Conservation (phyloP, 2,329 filamentous ascomycete genomes). For the Fusarium pilosicola region DNA sequence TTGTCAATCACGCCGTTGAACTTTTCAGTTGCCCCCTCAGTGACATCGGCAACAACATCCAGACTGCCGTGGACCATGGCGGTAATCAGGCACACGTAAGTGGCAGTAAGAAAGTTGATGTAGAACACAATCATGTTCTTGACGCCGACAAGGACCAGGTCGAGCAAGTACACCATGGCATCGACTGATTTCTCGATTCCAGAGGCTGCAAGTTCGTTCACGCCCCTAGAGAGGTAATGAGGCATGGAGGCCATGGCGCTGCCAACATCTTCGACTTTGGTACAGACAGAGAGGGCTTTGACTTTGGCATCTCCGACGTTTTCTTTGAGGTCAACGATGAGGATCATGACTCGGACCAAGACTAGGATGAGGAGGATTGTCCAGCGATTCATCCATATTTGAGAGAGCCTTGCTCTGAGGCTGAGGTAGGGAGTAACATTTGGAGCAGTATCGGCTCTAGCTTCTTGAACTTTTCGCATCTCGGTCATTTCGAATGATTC, state of each 20-base stretch:
- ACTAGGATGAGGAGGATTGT: conserved; percentile 89
- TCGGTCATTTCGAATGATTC: conserved; percentile 52
- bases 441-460: conserved; percentile 67
- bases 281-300: conserved; percentile 89
- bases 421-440: conserved; percentile 91
- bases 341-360: conserved; percentile 81
- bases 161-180: conserved; percentile 81
- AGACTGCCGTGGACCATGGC: conserved; percentile 83
- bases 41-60: conserved; percentile 68
- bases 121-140: conserved; percentile 90
- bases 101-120: conserved; percentile 90
- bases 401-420: conserved; percentile 86
- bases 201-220: conserved; percentile 85
- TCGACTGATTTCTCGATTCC: conserved; percentile 84
- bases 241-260: conserved; percentile 99
- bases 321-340: conserved; percentile 76
- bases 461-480: conserved; percentile 45
- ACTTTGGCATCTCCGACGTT: conserved; percentile 79
- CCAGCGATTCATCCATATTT: conserved; percentile 98
- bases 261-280: conserved; percentile 89
- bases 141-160: conserved; percentile 82
- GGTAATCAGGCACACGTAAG: conserved; percentile 89
- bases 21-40: conserved; percentile 62
- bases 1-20: conserved; percentile 62
- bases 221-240: conserved; percentile 87